A percentile compares a stretch with the other conserved stretches of the same genome.
These are phyloP conservation scores for Lathyrus tuberosus DNA, from an alignment of 306 rosid genomes.

Conservation along the genomic window DNA sequence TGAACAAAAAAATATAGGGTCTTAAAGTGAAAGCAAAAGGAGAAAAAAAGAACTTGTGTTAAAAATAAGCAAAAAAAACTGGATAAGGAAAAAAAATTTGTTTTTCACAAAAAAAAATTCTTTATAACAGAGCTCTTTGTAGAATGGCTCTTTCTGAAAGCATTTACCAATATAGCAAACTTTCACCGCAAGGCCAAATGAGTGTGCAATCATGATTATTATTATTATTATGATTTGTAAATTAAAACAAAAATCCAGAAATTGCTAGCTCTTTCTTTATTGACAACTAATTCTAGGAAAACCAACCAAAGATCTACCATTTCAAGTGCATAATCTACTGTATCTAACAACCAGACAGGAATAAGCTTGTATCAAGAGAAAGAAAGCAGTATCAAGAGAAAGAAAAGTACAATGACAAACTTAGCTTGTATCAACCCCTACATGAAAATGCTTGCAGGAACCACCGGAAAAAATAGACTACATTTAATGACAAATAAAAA, in stretches of 20 bases:
- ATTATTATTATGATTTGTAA: not conserved
- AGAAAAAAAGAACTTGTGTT: not conserved
- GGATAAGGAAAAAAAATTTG: not conserved
- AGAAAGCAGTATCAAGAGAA: slow-evolving; percentile 21
- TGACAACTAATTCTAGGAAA: slow-evolving; percentile 12
- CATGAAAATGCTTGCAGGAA: slow-evolving; percentile 24
- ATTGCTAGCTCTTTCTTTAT: not conserved
- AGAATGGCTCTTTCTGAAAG: slow-evolving; percentile 4
- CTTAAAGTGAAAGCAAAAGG: not conserved
- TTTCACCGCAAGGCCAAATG: slow-evolving; percentile 17
- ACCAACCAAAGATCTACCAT: slow-evolving; percentile 9
- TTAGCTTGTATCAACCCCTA: slow-evolving; percentile 9
- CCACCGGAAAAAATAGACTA: not conserved
- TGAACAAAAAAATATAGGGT: slow-evolving; percentile 3
- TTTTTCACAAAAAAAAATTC: not conserved
- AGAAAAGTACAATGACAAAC: not conserved
- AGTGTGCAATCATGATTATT: slow-evolving; percentile 20
- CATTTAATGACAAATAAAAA: slow-evolving; percentile 10
- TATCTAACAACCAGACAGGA: slow-evolving; percentile 30
- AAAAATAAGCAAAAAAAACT: not conserved
- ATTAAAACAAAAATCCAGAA: not conserved
- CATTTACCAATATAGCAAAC: not conserved
- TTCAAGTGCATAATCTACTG: slow-evolving; percentile 1
- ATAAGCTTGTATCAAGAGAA: too few species aligned
- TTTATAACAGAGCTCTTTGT: not conserved